Conservation (phyloP, 306 rosid species). For the Cotoneaster glaucophyllus region DNA sequence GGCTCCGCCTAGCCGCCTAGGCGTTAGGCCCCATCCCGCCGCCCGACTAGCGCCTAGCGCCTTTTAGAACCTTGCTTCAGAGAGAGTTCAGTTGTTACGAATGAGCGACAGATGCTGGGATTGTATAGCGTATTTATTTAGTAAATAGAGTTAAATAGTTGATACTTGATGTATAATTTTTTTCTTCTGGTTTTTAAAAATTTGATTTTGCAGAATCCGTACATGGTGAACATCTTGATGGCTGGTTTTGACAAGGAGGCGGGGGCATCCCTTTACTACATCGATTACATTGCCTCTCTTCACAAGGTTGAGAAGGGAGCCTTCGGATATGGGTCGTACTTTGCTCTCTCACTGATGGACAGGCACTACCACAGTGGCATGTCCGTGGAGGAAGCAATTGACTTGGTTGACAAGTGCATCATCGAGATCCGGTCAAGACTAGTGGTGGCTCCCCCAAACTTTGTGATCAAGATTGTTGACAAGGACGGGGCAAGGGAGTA, state of each 20-base stretch:
- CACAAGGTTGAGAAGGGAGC: constrained; percentile 99
- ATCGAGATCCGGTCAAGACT: constrained; percentile 65
- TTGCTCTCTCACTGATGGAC: constrained; percentile 86
- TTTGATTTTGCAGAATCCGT: constrained; percentile 54
- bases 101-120: neutral
- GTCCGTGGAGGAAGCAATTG: constrained; percentile 75
- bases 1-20: no score
- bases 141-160: neutral
- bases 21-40: no score
- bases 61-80: no score
- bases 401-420: constrained; percentile 76
- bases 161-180: constrained; percentile 2
- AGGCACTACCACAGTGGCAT: constrained; percentile 83
- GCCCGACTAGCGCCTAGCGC: no score
- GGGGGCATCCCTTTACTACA: constrained; percentile 74
- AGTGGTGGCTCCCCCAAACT: constrained; percentile 91
- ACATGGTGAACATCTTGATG: constrained; percentile 77
- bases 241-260: constrained; percentile 93
- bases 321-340: constrained; percentile 88
- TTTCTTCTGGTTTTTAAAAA: constrained; percentile 5
- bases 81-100: neutral
- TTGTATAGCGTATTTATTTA: neutral
- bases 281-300: constrained; percentile 88
- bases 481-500: constrained; percentile 84
- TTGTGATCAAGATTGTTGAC: constrained; percentile 92